Percentiles rank a stretch among this genome's conserved stretches.
These are phyloP conservation scores for Gliomastix tumulicola DNA, from an alignment of 2,329 filamentous ascomycete genomes.

Conservation along the genomic window DNA sequence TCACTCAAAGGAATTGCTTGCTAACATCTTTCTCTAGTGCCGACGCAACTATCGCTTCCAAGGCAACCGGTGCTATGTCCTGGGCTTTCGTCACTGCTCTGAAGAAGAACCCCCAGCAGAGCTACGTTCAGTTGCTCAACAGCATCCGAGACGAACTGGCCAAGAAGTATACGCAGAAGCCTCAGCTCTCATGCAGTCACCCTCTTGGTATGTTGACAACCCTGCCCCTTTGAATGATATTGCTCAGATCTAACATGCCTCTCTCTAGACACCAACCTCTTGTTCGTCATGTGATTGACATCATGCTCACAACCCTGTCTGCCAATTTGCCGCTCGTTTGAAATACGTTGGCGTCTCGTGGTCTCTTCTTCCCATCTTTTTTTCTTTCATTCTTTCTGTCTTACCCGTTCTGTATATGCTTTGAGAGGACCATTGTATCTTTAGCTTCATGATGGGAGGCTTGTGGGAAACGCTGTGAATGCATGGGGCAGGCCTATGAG, in stretches of 20 bases:
- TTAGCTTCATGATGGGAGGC: too few species aligned
- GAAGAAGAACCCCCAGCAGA: slow-evolving; percentile 96
- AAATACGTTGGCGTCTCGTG: too few species aligned
- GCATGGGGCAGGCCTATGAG: too few species aligned
- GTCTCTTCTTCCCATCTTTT: too few species aligned
- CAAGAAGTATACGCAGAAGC: slow-evolving; percentile 86
- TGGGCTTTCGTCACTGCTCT: slow-evolving; percentile 92
- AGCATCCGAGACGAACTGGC: slow-evolving; percentile 90
- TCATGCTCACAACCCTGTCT: slow-evolving; percentile 8
- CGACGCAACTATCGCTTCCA: slow-evolving; percentile 82
- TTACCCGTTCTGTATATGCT: not conserved
- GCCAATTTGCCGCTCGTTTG: too few species aligned
- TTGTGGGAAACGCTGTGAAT: too few species aligned
- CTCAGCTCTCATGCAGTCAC: slow-evolving; percentile 94
- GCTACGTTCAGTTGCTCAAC: slow-evolving; percentile 93
- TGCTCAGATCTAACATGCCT: slow-evolving; percentile 13
- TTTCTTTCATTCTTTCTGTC: not conserved
- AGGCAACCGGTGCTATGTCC: slow-evolving; percentile 96
- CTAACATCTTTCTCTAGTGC: slow-evolving; percentile 46
- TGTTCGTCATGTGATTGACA: slow-evolving; percentile 57
- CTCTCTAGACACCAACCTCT: slow-evolving; percentile 50
- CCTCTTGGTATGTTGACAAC: slow-evolving; percentile 83
- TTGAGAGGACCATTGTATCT: too few species aligned
- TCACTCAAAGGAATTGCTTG: too few species aligned
- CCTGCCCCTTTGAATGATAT: too few species aligned